These are phyloP conservation scores for Trichoderma citrinoviride DNA, from an alignment of 2,329 filamentous ascomycete genomes.

Conservation along the genomic window DNA sequence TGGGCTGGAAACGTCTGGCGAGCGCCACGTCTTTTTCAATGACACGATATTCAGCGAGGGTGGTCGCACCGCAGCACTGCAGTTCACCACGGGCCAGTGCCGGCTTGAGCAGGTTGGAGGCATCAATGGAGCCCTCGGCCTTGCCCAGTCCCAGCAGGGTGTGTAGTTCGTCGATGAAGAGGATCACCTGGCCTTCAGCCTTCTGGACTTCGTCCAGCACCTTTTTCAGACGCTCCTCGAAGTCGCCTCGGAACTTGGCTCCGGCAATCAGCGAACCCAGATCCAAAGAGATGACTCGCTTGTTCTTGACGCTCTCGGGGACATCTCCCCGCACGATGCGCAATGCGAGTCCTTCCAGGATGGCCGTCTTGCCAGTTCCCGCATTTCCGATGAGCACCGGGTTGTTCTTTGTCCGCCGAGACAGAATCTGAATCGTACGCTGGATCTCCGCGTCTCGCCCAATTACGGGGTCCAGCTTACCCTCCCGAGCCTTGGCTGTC, in stretches of 20 bases:
- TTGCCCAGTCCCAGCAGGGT: conserved; percentile 89
- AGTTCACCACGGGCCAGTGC: conserved; percentile 89
- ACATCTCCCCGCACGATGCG: conserved; percentile 91
- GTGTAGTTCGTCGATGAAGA: conserved; percentile 95
- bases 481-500: conserved; percentile 77
- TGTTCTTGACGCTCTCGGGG: conserved; percentile 93
- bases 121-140: conserved; percentile 93
- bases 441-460: conserved; percentile 90
- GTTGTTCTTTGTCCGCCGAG: conserved; percentile 91
- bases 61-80: conserved; percentile 94
- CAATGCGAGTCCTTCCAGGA: conserved; percentile 84
- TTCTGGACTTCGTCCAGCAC: conserved; percentile 90
- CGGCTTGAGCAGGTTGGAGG: conserved; percentile 90
- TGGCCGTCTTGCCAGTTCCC: conserved; percentile 91
- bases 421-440: conserved; percentile 89
- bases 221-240: conserved; percentile 89
- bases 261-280: conserved; percentile 91
- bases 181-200: conserved; percentile 82
- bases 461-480: conserved; percentile 94
- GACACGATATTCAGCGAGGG: conserved; percentile 82
- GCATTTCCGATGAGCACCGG: conserved; percentile 90
- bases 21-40: conserved; percentile 97
- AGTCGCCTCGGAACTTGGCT: conserved; percentile 92
- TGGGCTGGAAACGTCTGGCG: conserved; percentile 89
- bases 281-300: conserved; percentile 82